These are phyloP conservation scores for Dothistroma septosporum DNA, from an alignment of 2,329 filamentous ascomycete genomes.

Conservation along the genomic window DNA sequence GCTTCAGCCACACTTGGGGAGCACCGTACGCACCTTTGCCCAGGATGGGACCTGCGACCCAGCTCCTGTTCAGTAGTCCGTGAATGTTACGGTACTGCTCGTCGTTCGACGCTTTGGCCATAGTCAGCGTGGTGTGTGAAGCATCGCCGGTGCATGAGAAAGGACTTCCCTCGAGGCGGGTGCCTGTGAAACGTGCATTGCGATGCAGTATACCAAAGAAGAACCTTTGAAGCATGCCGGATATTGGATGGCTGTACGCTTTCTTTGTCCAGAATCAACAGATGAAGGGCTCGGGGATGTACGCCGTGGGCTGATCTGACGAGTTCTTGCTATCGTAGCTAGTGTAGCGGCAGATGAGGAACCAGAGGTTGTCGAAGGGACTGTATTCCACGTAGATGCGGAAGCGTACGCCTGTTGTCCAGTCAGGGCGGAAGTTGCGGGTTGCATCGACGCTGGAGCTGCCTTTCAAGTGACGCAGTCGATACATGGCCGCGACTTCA, in stretches of 20 bases:
- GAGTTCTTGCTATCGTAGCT: too few species aligned
- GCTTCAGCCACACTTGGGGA: neutral
- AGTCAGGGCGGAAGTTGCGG: conserved; percentile 3
- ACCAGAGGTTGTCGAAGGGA: too few species aligned
- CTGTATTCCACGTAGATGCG: conserved; percentile 12
- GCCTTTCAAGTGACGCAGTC: neutral
- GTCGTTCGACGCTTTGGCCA: neutral
- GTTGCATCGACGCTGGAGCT: conserved; percentile 1
- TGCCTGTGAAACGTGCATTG: too few species aligned
- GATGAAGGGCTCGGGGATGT: too few species aligned
- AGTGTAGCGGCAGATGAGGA: too few species aligned
- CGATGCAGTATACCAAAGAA: too few species aligned
- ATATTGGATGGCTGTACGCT: too few species aligned
- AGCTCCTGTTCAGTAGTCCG: neutral
- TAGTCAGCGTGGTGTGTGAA: too few species aligned
- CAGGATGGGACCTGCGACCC: neutral
- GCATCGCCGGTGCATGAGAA: neutral
- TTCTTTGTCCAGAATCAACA: too few species aligned
- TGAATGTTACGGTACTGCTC: neutral
- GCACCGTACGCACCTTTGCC: neutral
- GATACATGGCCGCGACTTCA: neutral
- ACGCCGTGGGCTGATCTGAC: too few species aligned
- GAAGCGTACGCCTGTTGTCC: neutral
- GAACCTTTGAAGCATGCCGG: too few species aligned
- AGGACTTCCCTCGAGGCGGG: too few species aligned